These are phyloP conservation scores for Brassica rapa DNA, from an alignment of 345 rosid genomes.

Conservation along the genomic window DNA sequence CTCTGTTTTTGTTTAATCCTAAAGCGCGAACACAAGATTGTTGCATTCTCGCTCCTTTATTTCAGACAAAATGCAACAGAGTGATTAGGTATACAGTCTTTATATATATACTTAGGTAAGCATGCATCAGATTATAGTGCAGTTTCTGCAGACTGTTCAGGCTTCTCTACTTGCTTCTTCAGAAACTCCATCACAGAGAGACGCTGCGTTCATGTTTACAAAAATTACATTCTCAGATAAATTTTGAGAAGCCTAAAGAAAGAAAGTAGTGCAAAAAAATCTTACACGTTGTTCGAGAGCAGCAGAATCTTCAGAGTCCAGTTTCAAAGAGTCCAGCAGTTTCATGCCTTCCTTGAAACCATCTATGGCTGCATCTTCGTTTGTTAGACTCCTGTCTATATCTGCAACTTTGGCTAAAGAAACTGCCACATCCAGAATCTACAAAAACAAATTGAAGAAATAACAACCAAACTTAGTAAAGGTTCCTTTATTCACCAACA, in stretches of 20 bases:
- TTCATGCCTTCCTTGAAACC: slow-evolving; percentile 84
- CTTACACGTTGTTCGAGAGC: slow-evolving; percentile 77
- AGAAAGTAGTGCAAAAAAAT: slow-evolving; percentile 14
- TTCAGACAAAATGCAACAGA: slow-evolving; percentile 17
- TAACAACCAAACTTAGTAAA: not conserved
- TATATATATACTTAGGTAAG: slow-evolving; percentile 18
- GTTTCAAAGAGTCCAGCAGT: slow-evolving; percentile 64
- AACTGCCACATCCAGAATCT: slow-evolving; percentile 76
- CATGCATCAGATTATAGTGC: slow-evolving; percentile 22
- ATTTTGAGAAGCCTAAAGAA: not conserved
- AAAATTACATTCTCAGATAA: slow-evolving; percentile 14
- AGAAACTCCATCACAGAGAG: slow-evolving; percentile 78
- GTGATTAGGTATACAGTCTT: slow-evolving; percentile 12
- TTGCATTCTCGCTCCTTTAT: slow-evolving; percentile 24
- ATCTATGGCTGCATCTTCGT: slow-evolving; percentile 59
- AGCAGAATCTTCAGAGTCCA: slow-evolving; percentile 65
- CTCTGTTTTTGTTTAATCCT: slow-evolving; percentile 20
- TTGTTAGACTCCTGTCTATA: slow-evolving; percentile 67
- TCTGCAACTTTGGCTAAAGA: slow-evolving; percentile 97
- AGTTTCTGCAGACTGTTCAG: slow-evolving; percentile 43
- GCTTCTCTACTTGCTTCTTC: slow-evolving; percentile 63
- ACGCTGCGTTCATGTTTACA: slow-evolving; percentile 52
- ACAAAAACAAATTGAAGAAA: not conserved
- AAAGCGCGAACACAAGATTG: slow-evolving; percentile 11
- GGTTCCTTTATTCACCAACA: not conserved